These are phyloP conservation scores for Samsoniella hepiali DNA, from an alignment of 2,329 filamentous ascomycete genomes.

Conservation along the genomic window DNA sequence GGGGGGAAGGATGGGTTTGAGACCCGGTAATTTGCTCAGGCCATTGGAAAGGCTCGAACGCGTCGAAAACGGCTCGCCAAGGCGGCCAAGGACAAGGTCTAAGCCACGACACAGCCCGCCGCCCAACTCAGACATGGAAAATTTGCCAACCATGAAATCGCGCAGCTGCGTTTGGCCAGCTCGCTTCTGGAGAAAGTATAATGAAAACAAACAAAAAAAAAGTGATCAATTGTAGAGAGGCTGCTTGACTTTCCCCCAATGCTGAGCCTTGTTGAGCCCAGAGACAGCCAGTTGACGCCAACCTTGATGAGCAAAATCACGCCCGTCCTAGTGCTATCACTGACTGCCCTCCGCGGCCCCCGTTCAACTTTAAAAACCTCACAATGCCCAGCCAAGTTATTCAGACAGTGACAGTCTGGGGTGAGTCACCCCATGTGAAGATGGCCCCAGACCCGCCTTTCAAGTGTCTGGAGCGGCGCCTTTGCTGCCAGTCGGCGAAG, in stretches of 20 bases:
- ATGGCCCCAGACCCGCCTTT: background rate
- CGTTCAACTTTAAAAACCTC: background rate
- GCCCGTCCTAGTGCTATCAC: too few species aligned
- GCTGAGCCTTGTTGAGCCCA: background rate
- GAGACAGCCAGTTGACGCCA: too few species aligned
- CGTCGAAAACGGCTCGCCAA: constrained; percentile 6
- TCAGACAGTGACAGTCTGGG: too few species aligned
- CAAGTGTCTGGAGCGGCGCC: background rate
- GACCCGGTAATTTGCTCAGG: background rate
- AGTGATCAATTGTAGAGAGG: background rate
- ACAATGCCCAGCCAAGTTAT: background rate
- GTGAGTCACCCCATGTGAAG: background rate
- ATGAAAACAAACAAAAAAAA: too few species aligned
- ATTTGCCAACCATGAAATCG: background rate
- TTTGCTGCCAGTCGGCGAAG: background rate
- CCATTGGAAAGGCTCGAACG: background rate
- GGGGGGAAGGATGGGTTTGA: background rate
- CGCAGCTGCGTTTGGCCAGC: background rate
- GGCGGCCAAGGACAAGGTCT: constrained; percentile 3
- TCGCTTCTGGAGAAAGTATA: too few species aligned
- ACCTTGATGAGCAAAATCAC: too few species aligned
- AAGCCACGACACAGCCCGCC: constrained; percentile 17
- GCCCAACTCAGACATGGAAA: background rate
- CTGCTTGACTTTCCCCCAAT: background rate
- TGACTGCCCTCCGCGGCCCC: background rate